Percentiles rank a stretch among this genome's conserved stretches.
Evolutionary conservation across 2,329 filamentous ascomycete genomes (phyloP).

Genomic region (Dactylella cylindrospora): DNA sequence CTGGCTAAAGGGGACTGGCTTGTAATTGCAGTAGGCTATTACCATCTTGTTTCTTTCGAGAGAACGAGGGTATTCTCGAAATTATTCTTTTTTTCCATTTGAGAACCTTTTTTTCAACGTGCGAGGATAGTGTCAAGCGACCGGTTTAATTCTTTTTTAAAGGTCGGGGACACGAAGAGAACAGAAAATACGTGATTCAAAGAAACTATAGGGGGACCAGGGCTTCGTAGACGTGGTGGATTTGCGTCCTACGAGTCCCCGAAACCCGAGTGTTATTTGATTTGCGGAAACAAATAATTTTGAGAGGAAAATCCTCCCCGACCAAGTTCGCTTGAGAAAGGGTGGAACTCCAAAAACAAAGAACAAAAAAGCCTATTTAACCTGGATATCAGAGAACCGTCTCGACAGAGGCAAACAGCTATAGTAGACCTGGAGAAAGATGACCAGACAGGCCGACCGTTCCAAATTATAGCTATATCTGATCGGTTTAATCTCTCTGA

Average conservation of each 20-base stretch:
- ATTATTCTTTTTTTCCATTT: constrained; percentile 25
- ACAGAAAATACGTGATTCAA: constrained; percentile 36
- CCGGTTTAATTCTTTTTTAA: not conserved
- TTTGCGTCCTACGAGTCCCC: constrained; percentile 14
- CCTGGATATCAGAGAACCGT: too few relatives aligned
- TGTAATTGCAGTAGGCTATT: constrained; percentile 44
- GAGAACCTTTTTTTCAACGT: constrained; percentile 4
- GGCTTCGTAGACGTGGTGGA: constrained; percentile 38
- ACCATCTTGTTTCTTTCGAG: constrained; percentile 42
- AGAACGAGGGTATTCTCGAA: constrained; percentile 19
- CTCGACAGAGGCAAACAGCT: constrained; percentile 12
- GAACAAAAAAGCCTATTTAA: constrained; percentile 7
- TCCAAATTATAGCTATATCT: constrained; percentile 35
- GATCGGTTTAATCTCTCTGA: constrained; percentile 16
- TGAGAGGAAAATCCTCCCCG: constrained; percentile 4
- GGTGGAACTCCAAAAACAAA: constrained; percentile 3
- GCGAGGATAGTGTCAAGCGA: not conserved
- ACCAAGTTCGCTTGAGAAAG: too few relatives aligned
- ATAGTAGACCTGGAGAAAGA: constrained; percentile 13
- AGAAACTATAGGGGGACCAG: constrained; percentile 5
- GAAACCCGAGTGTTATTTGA: constrained; percentile 11
- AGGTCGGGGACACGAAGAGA: constrained; percentile 17
- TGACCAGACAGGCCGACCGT: constrained; percentile 32
- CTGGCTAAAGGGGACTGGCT: constrained; percentile 32
- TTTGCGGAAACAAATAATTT: constrained; percentile 12